Percentiles rank a stretch among this genome's conserved stretches.
Evolutionary conservation across 108 stramenopile genomes (phyloP).

Genomic region (Cyclotella baltica): DNA sequence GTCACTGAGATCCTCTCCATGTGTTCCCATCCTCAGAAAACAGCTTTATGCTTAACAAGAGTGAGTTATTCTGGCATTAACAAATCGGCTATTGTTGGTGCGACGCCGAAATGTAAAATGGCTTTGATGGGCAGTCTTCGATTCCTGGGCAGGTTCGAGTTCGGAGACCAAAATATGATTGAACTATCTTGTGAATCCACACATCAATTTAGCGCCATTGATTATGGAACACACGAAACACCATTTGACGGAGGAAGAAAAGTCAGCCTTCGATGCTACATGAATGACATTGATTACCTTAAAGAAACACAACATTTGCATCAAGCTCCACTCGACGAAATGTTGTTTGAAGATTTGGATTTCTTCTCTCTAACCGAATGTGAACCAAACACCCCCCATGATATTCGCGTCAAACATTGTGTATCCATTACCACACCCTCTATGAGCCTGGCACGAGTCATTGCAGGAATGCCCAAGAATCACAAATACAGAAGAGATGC

Average conservation of each 20-base stretch:
- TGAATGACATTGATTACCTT: constrained; percentile 42
- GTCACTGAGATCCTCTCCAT: constrained; percentile 74
- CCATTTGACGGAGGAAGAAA: constrained; percentile 48
- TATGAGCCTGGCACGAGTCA: constrained; percentile 65
- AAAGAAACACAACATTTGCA: constrained; percentile 46
- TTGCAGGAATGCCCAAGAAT: constrained; percentile 69
- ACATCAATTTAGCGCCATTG: constrained; percentile 74
- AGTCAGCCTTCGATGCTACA: constrained; percentile 75
- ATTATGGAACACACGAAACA: constrained; percentile 58
- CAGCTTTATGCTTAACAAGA: constrained; percentile 64
- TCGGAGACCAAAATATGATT: constrained; percentile 47
- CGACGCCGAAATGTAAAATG: constrained; percentile 70
- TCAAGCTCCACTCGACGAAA: constrained; percentile 37
- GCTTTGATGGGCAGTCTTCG: constrained; percentile 63
- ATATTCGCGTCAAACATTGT: constrained; percentile 52
- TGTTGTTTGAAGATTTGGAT: constrained; percentile 66
- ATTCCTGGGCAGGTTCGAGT: constrained; percentile 81
- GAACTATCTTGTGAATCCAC: constrained; percentile 34
- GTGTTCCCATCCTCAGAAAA: constrained; percentile 78
- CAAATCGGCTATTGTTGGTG: constrained; percentile 61
- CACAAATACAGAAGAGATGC: constrained; percentile 56
- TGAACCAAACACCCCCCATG: constrained; percentile 36
- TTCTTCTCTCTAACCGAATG: constrained; percentile 45
- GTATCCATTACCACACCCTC: constrained; percentile 65
- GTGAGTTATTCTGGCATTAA: constrained; percentile 30